Evolutionary conservation across 148 eudicot species (phyloP), one percentile per base, ranked within the genome.

Genomic region (Silene uniflora): DNA sequence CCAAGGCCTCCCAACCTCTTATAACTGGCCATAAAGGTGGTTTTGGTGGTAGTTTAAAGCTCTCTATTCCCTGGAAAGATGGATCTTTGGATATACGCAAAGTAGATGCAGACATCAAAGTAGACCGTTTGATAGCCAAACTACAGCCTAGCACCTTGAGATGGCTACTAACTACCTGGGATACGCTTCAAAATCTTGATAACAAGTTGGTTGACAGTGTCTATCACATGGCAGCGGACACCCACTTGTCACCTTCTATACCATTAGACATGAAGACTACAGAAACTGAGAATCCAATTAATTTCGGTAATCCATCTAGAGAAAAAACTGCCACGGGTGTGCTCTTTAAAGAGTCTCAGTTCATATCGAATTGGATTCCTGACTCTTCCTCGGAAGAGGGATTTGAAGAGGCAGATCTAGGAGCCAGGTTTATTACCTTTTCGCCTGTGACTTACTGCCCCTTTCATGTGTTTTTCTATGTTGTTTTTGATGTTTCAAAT

Each of bases 341-440:
- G 59, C 79, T 95, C 71, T 69, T 94, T 12, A 86, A 87, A 44
- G 93, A 91, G 65, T 89, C 92, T 1, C 83, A 81, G 75, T 86
- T 95, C 76, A 95, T 95, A 86, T 88, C 91, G 35, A 94, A 92
- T 83, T 95, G 97, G 97, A 89, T 92, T 75, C 87, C 92, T 35
- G 79, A 70, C 72, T 81, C 84, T 83, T 22, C 73, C 67, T 79
- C 81, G 72, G 83, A 75, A 55, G 84, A 76, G 67, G 77, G 62
- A 62, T 67, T 71, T 64, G 88, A 84, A 82, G 91, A 77, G 62
- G 92, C 87, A 76, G 91, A 92, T 78, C 85, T 95, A 80, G 97
- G 96, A 78, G 96, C 96, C 82, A 95, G 99, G 97, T 95, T 85
- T 59, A 77, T 75, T 73, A 12, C 10, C 58, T 72, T 71, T 75